Conservation (phyloP, 352 stramenopile species). For the Thalassiosira livingstoniorum region DNA sequence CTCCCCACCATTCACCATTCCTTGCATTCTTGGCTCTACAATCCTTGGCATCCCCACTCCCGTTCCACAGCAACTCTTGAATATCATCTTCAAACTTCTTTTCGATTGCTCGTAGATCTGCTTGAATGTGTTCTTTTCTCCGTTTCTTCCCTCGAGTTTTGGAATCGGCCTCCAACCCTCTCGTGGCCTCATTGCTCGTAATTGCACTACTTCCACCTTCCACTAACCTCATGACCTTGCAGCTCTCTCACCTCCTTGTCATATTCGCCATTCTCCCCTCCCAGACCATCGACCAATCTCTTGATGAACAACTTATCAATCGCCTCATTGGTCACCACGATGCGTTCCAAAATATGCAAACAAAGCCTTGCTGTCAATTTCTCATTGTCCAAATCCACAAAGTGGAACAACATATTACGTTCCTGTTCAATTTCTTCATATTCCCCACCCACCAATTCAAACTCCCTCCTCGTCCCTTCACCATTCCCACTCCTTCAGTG, state of each 20-base stretch:
- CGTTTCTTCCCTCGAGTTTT: neutral
- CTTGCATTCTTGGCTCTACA: neutral
- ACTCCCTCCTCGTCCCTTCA: too few relatives aligned
- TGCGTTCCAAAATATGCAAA: slow-evolving; percentile 86
- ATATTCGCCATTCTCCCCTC: slow-evolving; percentile 3
- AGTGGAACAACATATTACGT: slow-evolving; percentile 2
- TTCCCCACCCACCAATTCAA: too few relatives aligned
- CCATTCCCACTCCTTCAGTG: too few relatives aligned
- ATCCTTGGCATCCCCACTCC: neutral
- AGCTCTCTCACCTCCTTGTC: slow-evolving; percentile 8
- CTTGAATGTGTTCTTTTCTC: slow-evolving; percentile 36
- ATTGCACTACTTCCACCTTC: neutral
- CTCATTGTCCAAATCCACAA: slow-evolving; percentile 68
- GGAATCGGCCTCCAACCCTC: too few relatives aligned
- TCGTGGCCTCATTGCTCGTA: slow-evolving; percentile 1
- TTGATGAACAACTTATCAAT: slow-evolving; percentile 81
- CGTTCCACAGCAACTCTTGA: slow-evolving; percentile 39
- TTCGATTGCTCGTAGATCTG: slow-evolving; percentile 54
- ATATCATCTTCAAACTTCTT: slow-evolving; percentile 66
- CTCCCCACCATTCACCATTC: too few relatives aligned
- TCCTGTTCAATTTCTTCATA: too few relatives aligned
- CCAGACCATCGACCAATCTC: slow-evolving; percentile 16
- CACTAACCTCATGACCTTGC: neutral
- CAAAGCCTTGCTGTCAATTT: slow-evolving; percentile 84
- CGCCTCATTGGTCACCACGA: slow-evolving; percentile 83